Evolutionary conservation across 305 asterid species (phyloP).

Genomic region (Fraxinus paxiana): DNA sequence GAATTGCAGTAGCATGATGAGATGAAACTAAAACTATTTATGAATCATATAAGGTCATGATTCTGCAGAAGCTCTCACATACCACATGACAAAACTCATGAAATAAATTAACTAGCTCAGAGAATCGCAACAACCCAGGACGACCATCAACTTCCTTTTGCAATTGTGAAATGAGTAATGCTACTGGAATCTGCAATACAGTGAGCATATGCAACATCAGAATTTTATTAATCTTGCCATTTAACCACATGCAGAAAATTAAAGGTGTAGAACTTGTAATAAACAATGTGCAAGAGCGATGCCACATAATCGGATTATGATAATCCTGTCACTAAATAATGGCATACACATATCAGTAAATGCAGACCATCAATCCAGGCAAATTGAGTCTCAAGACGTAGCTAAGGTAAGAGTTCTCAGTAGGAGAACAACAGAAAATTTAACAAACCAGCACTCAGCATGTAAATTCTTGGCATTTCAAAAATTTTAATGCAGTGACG

Average conservation of each 20-base stretch:
- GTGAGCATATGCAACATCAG: not conserved
- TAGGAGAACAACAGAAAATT: not conserved
- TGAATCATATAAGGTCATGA: not conserved
- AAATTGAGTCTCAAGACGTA: conserved; percentile 6
- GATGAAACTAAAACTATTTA: not conserved
- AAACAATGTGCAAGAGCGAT: not conserved
- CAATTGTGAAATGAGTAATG: conserved; percentile 71
- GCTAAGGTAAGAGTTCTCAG: not conserved
- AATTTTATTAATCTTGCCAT: not conserved
- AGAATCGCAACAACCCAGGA: conserved; percentile 73
- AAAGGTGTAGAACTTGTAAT: not conserved
- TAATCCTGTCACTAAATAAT: conserved; percentile 3
- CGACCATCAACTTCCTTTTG: conserved; percentile 64
- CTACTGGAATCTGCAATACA: conserved; percentile 69
- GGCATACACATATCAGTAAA: not conserved
- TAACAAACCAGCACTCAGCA: not conserved
- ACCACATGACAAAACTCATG: conserved; percentile 99
- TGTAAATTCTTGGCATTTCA: not conserved
- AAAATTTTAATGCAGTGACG: not conserved
- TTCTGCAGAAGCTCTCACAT: conserved; percentile 28
- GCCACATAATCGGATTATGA: not conserved
- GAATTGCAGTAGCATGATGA: conserved; percentile 6
- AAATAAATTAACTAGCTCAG: conserved; percentile 79
- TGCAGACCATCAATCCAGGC: not conserved
- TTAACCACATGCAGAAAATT: not conserved